Percentiles rank a stretch among this genome's conserved stretches.
Evolutionary conservation across 2,329 filamentous ascomycete genomes (phyloP).

Genomic region (Pezicula carpinea): DNA sequence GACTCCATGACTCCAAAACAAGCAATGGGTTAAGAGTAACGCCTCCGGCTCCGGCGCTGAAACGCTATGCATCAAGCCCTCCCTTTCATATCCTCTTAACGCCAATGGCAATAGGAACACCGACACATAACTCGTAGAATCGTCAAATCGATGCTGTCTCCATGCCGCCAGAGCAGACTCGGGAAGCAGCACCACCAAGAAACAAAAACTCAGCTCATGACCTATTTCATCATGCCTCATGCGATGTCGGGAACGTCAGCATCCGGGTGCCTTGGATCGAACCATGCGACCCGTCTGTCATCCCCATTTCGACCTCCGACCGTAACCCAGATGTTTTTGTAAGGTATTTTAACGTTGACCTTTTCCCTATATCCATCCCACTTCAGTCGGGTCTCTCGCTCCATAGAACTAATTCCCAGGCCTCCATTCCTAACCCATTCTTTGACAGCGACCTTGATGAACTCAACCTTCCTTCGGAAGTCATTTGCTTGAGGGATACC

Average conservation of each 20-base stretch:
- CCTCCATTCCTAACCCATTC: constrained; percentile 70
- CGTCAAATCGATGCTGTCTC: too few species aligned
- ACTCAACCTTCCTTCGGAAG: constrained; percentile 69
- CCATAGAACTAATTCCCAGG: constrained; percentile 62
- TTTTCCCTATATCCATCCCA: constrained; percentile 57
- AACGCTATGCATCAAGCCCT: too few species aligned
- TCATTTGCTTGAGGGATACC: constrained; percentile 67
- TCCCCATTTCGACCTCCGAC: constrained; percentile 61
- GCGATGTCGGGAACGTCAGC: constrained; percentile 26
- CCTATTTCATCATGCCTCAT: neutral
- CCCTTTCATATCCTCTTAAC: too few species aligned
- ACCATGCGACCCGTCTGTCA: constrained; percentile 30
- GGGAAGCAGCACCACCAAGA: too few species aligned
- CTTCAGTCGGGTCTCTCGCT: constrained; percentile 43
- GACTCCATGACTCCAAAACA: too few species aligned
- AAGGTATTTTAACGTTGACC: constrained; percentile 43
- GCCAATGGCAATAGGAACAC: too few species aligned
- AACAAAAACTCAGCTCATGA: too few species aligned
- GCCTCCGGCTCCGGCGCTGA: too few species aligned
- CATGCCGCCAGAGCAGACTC: neutral
- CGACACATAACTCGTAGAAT: too few species aligned
- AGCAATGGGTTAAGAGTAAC: too few species aligned
- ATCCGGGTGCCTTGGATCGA: constrained; percentile 27
- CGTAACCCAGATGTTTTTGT: constrained; percentile 65
- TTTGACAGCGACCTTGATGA: constrained; percentile 61